These are phyloP conservation scores for Populus hybrid DNA, from an alignment of 441 rosid species.

Conservation along the genomic window DNA sequence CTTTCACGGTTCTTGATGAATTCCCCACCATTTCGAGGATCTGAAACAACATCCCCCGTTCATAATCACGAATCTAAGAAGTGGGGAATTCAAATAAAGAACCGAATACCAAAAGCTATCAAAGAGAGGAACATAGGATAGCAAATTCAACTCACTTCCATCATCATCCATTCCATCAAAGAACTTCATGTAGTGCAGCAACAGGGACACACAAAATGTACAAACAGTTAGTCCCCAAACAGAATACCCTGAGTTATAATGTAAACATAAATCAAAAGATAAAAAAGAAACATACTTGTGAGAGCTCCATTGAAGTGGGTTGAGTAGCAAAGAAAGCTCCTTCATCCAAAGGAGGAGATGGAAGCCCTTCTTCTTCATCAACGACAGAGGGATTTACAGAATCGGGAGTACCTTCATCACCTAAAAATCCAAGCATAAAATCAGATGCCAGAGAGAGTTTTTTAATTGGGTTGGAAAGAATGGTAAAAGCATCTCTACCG, in stretches of 20 bases:
- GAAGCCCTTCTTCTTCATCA: conserved; percentile 90
- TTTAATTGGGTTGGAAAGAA: conserved; percentile 13
- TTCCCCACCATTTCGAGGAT: conserved; percentile 66
- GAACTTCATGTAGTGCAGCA: conserved; percentile 43
- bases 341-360: conserved; percentile 87
- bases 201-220: conserved; percentile 17
- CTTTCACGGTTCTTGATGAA: conserved; percentile 45
- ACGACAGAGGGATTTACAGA: conserved; percentile 81
- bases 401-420: conserved; percentile 78
- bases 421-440: conserved; percentile 22
- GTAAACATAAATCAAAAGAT: not conserved
- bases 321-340: conserved; percentile 69
- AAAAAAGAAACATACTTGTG: conserved; percentile 41
- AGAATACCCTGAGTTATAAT: conserved; percentile 2
- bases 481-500: not conserved
- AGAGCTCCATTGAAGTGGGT: conserved; percentile 67
- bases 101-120: conserved; percentile 38
- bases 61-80: conserved; percentile 29
- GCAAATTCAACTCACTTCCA: conserved; percentile 81
- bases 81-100: conserved; percentile 38
- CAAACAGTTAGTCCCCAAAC: conserved; percentile 32
- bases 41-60: conserved; percentile 56
- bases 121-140: conserved; percentile 23
- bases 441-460: conserved; percentile 28
- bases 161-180: conserved; percentile 97